A percentile compares a stretch with the other conserved stretches of the same genome.
These are phyloP conservation scores for Capsicum rhomboideum DNA, from an alignment of 257 asterid species.

Conservation along the genomic window DNA sequence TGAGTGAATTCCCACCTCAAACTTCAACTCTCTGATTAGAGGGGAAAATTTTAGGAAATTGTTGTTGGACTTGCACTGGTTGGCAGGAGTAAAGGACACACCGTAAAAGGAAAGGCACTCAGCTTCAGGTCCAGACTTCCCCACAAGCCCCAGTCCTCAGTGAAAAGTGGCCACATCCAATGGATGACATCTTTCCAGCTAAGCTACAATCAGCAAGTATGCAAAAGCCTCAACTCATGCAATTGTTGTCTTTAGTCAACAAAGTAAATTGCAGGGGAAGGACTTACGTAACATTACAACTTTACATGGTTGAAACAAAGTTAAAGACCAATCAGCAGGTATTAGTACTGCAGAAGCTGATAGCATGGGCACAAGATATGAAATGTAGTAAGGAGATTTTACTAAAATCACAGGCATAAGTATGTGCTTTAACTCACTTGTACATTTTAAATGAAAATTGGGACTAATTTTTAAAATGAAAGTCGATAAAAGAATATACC, in stretches of 20 bases:
- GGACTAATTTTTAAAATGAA: neutral
- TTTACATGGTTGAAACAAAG: neutral
- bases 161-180: constrained; percentile 98
- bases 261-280: neutral
- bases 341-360: neutral
- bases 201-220: constrained; percentile 31
- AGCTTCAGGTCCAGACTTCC: constrained; percentile 67
- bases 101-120: constrained; percentile 68
- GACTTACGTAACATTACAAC: neutral
- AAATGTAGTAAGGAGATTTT: neutral
- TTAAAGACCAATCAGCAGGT: neutral
- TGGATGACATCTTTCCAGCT: constrained; percentile 85
- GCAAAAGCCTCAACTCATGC: neutral
- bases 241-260: neutral
- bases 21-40: neutral
- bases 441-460: neutral
- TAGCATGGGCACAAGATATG: neutral
- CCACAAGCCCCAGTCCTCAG: constrained; percentile 90
- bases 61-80: neutral
- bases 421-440: neutral
- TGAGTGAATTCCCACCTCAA: neutral
- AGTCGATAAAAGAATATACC: constrained; percentile 2
- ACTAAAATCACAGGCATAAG: neutral
- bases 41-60: constrained; percentile 6
- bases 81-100: constrained; percentile 17